Evolutionary conservation across 2,329 filamentous ascomycete species (phyloP).

Genomic region (Aureobasidium mangrovei): DNA sequence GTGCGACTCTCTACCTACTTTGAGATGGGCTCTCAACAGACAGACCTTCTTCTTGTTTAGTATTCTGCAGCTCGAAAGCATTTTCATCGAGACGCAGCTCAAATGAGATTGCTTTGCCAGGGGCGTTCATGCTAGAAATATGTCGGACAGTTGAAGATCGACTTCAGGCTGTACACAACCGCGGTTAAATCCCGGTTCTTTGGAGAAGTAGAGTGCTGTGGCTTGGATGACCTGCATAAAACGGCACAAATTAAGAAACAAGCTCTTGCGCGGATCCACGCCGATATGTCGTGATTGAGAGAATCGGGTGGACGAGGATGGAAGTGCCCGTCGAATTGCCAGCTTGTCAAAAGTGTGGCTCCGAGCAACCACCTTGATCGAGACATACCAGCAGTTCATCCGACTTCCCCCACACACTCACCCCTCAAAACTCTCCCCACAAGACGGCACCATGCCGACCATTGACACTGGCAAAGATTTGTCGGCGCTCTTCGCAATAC

Average conservation of each 20-base stretch:
- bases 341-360: constrained; percentile 12
- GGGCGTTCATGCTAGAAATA: neutral
- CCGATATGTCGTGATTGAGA: constrained; percentile 2
- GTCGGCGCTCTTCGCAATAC: constrained; percentile 59
- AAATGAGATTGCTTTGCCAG: too few species aligned
- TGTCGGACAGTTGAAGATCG: neutral
- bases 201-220: neutral
- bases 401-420: constrained; percentile 3
- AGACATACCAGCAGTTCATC: constrained; percentile 11
- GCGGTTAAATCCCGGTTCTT: constrained; percentile 1
- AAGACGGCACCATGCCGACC: constrained; percentile 45
- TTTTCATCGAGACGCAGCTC: too few species aligned
- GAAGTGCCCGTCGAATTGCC: constrained; percentile 10
- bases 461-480: constrained; percentile 66
- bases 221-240: constrained; percentile 6
- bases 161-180: neutral
- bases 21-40: too few species aligned
- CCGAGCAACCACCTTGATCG: neutral
- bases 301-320: constrained; percentile 5
- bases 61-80: too few species aligned
- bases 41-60: too few species aligned
- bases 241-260: constrained; percentile 8
- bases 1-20: too few species aligned
- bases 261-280: neutral
- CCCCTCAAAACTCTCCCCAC: neutral